Evolutionary conservation across 345 rosid species (phyloP).

Genomic region (Murraya paniculata): DNA sequence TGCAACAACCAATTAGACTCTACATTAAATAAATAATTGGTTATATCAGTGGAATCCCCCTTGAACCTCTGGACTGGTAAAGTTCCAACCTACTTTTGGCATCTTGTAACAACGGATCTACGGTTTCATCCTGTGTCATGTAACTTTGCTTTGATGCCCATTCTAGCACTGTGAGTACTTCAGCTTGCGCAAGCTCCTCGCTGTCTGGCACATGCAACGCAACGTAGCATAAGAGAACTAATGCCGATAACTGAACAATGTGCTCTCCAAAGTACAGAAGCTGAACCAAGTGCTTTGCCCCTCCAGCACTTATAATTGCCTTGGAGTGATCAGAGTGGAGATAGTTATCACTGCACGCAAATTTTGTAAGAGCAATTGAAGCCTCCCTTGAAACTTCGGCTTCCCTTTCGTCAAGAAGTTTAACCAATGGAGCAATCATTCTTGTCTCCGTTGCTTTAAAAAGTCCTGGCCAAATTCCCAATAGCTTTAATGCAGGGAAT

Average conservation of each 20-base stretch:
- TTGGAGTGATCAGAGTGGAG: constrained; percentile 74
- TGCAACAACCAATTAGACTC: constrained; percentile 17
- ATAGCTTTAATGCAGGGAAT: constrained; percentile 75
- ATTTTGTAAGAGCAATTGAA: constrained; percentile 66
- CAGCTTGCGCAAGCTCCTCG: constrained; percentile 71
- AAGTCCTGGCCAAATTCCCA: constrained; percentile 86
- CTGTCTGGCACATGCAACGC: constrained; percentile 86
- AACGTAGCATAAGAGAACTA: constrained; percentile 63
- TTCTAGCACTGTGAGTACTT: constrained; percentile 75
- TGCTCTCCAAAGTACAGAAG: constrained; percentile 82
- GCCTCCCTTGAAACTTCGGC: constrained; percentile 68
- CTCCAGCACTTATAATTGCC: constrained; percentile 77
- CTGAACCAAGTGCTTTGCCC: constrained; percentile 73
- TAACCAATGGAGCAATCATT: constrained; percentile 71
- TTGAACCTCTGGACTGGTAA: constrained; percentile 84
- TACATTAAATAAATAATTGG: background rate
- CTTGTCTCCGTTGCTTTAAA: constrained; percentile 83
- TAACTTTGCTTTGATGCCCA: constrained; percentile 77
- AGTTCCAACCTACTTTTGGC: constrained; percentile 81
- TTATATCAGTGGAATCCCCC: constrained; percentile 57
- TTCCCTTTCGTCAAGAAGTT: constrained; percentile 77
- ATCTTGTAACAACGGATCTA: constrained; percentile 53
- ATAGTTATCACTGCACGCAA: constrained; percentile 72
- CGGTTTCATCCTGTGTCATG: constrained; percentile 48
- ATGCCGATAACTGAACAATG: constrained; percentile 53